Evolutionary conservation across 345 rosid genomes (phyloP), one percentile per base, ranked within the genome.

Genomic region (Salix arbutifolia): DNA sequence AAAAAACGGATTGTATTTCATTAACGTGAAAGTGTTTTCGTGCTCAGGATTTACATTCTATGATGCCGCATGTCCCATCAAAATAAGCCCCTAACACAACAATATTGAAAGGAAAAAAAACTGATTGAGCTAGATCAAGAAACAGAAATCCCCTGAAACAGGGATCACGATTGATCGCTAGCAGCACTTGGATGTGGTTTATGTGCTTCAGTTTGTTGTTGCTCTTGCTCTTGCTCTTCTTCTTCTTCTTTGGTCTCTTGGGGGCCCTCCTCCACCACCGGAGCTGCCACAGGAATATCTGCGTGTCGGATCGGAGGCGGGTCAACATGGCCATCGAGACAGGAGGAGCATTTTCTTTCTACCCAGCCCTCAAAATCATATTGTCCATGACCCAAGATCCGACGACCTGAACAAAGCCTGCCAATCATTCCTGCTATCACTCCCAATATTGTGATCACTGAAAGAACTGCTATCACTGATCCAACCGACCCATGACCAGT

Each of bases 341-440:
- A 91, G 74, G 93, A 81, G 69, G 96, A 84, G 79, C 90, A 91
- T 82, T 89, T 89, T 53, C 81, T 87, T 81, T 88, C 90, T 7
- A 85, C 86, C 96, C 96, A 91, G 16, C 90, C 87, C 75, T 91
- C 93, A 28, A 89, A 71, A 77, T 91, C 90, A 66, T 86, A 91
- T 56, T 83, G 86, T 37, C 89, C 87, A 56, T 73, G 74, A 31
- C 91, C 93, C 87, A 85, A 69, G 72, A 88, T 65, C 68, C 85
- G 78, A 56, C 85, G 85, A 62, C 96, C 93, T 26, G 91, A 84
- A 77, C 93, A 89, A 13, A 89, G 77, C 76, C 96, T 77, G 0
- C 96, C 96, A 2, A 89, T 83, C 89, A 91, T 81, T 33, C 89
- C 90, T 4, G 91, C 91, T 56, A 89, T 71, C 60, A 91, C 80